These are phyloP conservation scores for Mucor racemosus DNA, from an alignment of 371 early-diverging fungal species.

Conservation along the genomic window DNA sequence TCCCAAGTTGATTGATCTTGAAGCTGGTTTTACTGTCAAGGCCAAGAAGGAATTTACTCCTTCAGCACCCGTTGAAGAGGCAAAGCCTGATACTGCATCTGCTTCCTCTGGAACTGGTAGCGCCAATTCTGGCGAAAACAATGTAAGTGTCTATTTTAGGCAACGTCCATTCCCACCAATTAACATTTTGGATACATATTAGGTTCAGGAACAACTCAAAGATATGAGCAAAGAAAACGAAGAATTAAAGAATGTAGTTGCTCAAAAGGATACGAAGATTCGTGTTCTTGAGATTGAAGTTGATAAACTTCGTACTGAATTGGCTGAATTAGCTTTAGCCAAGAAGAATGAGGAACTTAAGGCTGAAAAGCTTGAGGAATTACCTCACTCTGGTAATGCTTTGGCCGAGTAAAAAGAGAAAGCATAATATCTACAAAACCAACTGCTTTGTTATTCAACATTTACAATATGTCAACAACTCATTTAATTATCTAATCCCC, in stretches of 20 bases:
- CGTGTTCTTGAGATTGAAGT: slow-evolving; percentile 78
- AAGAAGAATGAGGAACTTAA: slow-evolving; percentile 27
- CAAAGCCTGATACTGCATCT: slow-evolving; percentile 27
- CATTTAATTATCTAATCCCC: background rate
- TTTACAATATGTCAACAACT: background rate
- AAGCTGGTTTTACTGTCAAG: slow-evolving; percentile 75
- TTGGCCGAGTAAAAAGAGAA: slow-evolving; percentile 15
- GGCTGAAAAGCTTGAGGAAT: slow-evolving; percentile 18
- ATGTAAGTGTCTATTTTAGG: slow-evolving; percentile 44
- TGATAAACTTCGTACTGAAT: slow-evolving; percentile 55
- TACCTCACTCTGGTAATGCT: slow-evolving; percentile 28
- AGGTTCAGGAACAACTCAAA: slow-evolving; percentile 82
- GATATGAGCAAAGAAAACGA: slow-evolving; percentile 82
- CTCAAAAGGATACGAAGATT: slow-evolving; percentile 80
- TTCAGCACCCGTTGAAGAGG: slow-evolving; percentile 62
- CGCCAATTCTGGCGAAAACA: slow-evolving; percentile 57
- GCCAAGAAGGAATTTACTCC: slow-evolving; percentile 79
- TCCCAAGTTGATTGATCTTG: slow-evolving; percentile 83
- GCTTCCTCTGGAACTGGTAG: slow-evolving; percentile 14
- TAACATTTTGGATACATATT: background rate
- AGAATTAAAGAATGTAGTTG: slow-evolving; percentile 76
- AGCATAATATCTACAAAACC: background rate
- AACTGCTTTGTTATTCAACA: background rate
- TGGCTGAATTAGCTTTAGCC: slow-evolving; percentile 37
- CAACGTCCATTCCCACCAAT: background rate